Evolutionary conservation across 805 yeast species (phyloP).

Genomic region (Suhomyces vadensis): DNA sequence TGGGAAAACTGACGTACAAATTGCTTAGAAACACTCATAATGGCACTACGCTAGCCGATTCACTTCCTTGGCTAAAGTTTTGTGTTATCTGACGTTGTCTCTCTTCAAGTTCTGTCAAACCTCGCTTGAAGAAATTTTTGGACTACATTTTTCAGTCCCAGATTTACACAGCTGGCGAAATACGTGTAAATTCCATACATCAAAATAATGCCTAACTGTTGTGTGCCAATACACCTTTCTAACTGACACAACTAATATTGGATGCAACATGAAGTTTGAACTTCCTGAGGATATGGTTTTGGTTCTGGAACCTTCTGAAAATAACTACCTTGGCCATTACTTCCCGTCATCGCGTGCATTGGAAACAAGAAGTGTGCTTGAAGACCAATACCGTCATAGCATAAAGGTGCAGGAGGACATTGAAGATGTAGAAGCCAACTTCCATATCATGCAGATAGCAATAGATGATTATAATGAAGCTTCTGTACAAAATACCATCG

Average conservation of each 20-base stretch:
- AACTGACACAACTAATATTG: neutral
- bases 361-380: neutral
- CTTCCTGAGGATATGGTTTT: constrained; percentile 6
- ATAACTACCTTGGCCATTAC: neutral
- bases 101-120: too few relatives aligned
- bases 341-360: neutral
- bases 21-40: constrained; percentile 19
- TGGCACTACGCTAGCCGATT: neutral
- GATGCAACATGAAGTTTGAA: constrained; percentile 5
- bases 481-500: neutral
- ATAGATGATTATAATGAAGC: neutral
- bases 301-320: neutral
- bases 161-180: constrained; percentile 7
- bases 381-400: neutral
- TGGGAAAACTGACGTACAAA: constrained; percentile 33
- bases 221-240: neutral
- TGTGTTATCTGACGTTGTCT: too few relatives aligned
- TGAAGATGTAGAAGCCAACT: neutral
- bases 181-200: constrained; percentile 4
- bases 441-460: neutral
- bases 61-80: neutral
- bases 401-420: neutral
- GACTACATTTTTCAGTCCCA: neutral
- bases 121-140: constrained; percentile 2
- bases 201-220: too few relatives aligned